Evolutionary conservation across 2,329 filamentous ascomycete species (phyloP).

Genomic region (Akanthomyces muscarius): DNA sequence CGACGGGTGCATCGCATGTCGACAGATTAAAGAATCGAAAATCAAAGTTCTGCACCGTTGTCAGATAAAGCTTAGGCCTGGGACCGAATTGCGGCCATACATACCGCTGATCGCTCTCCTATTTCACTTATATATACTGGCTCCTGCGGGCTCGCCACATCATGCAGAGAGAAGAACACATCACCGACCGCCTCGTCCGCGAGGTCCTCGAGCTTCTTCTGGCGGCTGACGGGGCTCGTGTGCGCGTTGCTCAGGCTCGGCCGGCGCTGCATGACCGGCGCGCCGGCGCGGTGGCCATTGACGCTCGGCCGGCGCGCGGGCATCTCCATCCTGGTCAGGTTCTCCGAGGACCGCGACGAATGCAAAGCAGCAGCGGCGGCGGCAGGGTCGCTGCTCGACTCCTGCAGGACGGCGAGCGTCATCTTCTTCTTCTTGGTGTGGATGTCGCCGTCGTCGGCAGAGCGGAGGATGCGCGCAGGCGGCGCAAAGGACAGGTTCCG

Average conservation of each 20-base stretch:
- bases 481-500: constrained; percentile 74
- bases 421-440: constrained; percentile 47
- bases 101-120: constrained; percentile 66
- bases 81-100: not conserved
- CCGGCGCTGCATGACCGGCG: constrained; percentile 34
- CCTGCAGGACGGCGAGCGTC: constrained; percentile 46
- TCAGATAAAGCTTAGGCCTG: constrained; percentile 8
- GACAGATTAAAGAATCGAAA: constrained; percentile 81
- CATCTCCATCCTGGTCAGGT: constrained; percentile 32
- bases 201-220: constrained; percentile 72
- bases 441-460: constrained; percentile 75
- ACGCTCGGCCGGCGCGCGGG: constrained; percentile 26
- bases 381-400: constrained; percentile 31
- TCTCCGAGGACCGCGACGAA: constrained; percentile 53
- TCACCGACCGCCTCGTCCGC: constrained; percentile 73
- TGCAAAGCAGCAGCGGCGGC: constrained; percentile 36
- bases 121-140: constrained; percentile 91
- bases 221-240: constrained; percentile 49
- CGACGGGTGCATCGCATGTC: constrained; percentile 57
- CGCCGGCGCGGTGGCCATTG: constrained; percentile 15
- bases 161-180: constrained; percentile 83
- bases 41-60: constrained; percentile 64
- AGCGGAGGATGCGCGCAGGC: constrained; percentile 47
- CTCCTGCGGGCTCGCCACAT: constrained; percentile 52
- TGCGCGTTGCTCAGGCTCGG: constrained; percentile 48